Percentiles rank a stretch among this genome's conserved stretches.
Evolutionary conservation across 1,284 basidiomycete species (phyloP).

Genomic region (Coniferiporia sulphurascens): DNA sequence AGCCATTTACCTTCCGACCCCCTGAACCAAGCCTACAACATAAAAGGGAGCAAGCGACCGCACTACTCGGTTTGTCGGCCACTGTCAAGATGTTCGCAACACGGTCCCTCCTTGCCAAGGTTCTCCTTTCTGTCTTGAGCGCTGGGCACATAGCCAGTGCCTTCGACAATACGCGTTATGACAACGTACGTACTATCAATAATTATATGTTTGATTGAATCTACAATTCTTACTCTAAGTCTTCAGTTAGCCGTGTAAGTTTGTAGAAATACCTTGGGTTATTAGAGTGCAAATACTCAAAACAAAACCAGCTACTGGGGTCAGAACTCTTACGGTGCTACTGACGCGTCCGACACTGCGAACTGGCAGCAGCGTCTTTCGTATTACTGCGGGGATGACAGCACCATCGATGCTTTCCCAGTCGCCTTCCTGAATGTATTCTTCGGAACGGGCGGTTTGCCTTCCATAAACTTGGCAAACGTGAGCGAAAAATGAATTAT

Average conservation of each 20-base stretch:
- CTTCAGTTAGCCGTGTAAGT: constrained; percentile 48
- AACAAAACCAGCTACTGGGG: constrained; percentile 50
- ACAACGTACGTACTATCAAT: constrained; percentile 45
- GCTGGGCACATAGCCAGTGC: constrained; percentile 28
- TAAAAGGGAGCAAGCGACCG: neutral
- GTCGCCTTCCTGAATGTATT: constrained; percentile 59
- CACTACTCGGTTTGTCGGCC: neutral
- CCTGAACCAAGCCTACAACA: neutral
- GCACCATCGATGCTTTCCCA: constrained; percentile 58
- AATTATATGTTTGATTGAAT: neutral
- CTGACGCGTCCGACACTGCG: constrained; percentile 35
- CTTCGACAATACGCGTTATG: constrained; percentile 52
- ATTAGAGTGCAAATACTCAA: constrained; percentile 9
- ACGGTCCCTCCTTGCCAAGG: neutral
- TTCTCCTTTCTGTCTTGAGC: constrained; percentile 19
- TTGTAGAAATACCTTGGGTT: constrained; percentile 8
- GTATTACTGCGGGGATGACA: constrained; percentile 40
- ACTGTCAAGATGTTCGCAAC: constrained; percentile 1
- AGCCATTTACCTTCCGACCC: neutral
- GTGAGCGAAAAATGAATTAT: constrained; percentile 25
- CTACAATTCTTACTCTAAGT: constrained; percentile 13
- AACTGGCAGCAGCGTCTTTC: constrained; percentile 35
- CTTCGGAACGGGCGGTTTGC: constrained; percentile 52
- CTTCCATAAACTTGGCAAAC: constrained; percentile 59
- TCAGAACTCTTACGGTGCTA: constrained; percentile 63